A percentile compares a stretch with the other conserved stretches of the same genome.
Conservation (phyloP, 2,329 filamentous ascomycete species). For the Thelonectria olida region DNA sequence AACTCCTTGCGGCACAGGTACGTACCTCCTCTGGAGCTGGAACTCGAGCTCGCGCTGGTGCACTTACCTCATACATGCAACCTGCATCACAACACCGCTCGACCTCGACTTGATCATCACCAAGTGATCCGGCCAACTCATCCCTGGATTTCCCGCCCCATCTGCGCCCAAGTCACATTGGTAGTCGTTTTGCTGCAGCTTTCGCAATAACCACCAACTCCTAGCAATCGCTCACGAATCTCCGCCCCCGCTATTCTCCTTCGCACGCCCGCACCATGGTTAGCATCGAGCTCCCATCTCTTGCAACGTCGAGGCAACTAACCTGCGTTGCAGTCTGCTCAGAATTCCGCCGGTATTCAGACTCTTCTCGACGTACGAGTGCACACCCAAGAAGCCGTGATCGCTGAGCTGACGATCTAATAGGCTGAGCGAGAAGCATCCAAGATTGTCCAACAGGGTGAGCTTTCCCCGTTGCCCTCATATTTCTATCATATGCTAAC, state of each 20-base stretch:
- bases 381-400: slow-evolving; percentile 4
- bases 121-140: not conserved
- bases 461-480: slow-evolving; percentile 36
- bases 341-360: slow-evolving; percentile 98
- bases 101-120: slow-evolving; percentile 6
- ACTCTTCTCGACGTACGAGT: slow-evolving; percentile 93
- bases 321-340: slow-evolving; percentile 76
- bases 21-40: slow-evolving; percentile 2
- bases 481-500: slow-evolving; percentile 40
- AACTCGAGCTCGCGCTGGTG: too few relatives aligned
- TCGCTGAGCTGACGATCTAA: not conserved
- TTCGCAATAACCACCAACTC: not conserved
- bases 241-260: not conserved
- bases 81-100: not conserved
- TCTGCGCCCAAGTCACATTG: slow-evolving; percentile 18
- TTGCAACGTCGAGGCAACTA: slow-evolving; percentile 29
- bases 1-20: not conserved
- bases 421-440: slow-evolving; percentile 98
- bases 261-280: slow-evolving; percentile 32
- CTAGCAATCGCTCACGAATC: not conserved
- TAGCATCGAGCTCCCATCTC: slow-evolving; percentile 19
- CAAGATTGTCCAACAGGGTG: slow-evolving; percentile 98
- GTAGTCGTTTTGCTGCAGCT: not conserved
- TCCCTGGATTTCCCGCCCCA: not conserved
- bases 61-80: slow-evolving; percentile 14